Base-by-base conservation (phyloP, 108 stramenopile genomes). In the Skeletonema marinoi region DNA sequence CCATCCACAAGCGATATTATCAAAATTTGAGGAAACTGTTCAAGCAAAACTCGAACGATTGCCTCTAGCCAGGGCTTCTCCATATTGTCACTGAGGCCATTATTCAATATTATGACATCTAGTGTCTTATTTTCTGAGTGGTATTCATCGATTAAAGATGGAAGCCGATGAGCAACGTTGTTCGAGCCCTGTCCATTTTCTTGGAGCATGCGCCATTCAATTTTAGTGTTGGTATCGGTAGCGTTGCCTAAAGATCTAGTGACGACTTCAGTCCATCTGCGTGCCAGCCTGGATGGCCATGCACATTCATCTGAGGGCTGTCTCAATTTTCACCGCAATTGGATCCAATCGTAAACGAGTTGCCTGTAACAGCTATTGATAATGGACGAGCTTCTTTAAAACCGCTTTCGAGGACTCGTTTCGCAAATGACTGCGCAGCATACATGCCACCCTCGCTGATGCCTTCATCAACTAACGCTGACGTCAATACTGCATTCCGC, bases 111-210 rank as follows among this genome's bases (percentile, higher is more conserved):
- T 39, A 75, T 60, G 7, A 32, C 66, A 61, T 75, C 74, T 14
- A 66, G 66, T 1, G 74, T 44, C 14, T 30, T 41, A 29, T 65
- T 74, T 13, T 36, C 21, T 17, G 64, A 32, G 9, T 60, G 74
- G 46, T 67, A 67, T 59, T 60, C 65, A 0, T 75, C 66, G 2
- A 75, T 16, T 30, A 75, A 25, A 50, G 66, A 67, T 3, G 74
- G 74, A 1, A 75, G 25, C 60, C 58, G 66, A 36, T 75, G 74
- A 12, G 59, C 59, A n/a, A 75, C 59, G 44, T 75, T 75, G 39
- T 59, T 39, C 0, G 74, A 75, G 6, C 31, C 38, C 59, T 75
- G 74, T 19, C 66, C 74, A n/a, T 75, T 75, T 33, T 41, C 42
- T 46, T 71, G 71, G 16, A 39, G 38, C 71, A 71, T 71, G 16